Base-by-base conservation (phyloP, 225 moss, liverwort and hornwort genomes). In the Marchantia polymorpha region DNA sequence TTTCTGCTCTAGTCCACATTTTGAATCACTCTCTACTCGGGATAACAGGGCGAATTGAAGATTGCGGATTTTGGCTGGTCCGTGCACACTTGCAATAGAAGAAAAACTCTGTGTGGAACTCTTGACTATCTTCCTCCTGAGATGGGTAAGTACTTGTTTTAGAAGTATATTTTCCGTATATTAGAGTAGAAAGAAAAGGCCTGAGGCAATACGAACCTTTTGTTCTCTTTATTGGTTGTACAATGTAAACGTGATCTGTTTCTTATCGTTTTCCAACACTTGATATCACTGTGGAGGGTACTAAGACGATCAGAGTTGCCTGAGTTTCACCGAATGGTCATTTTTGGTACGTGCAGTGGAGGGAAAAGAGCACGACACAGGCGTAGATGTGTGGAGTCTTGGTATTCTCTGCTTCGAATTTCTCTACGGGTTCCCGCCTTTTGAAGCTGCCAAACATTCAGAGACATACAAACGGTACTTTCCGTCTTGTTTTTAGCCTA, bases 341-440 rank as follows among this genome's bases (percentile, higher is more conserved):
- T 65, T 0, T 47, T 4, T 16, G 47, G 72, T 58, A 0, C 31
- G 19, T 79, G 78, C 92, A 96, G 96, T 96, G 64, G 94, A 97
- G 81, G 94, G 97, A 3, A 94, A 89, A 82, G 94, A 97, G 77
- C 97, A 97, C 29, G 97, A 97, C 25, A 86, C 90, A 0, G 93
- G 94, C 54, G 96, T 97, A 1, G 96, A 97, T 80, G 94, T 97
- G 29, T 97, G 97, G 97, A 97, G 97, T 83, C 85, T 97, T 55
- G 97, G 94, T 27, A 92, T 97, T 47, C 93, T 97, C 39, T 97
- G 94, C 84, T 97, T 92, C 26, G 97, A 97, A 83, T 97, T 94
- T 72, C 73, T 97, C 50, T 97, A 87, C 14, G 97, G 97, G 4
- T 90, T 87, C 46, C 94, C 94, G 4, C 97, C 97, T 3, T 94